Conservation (phyloP, 768 basidiomycete genomes). For the Tulasnella sp. region DNA sequence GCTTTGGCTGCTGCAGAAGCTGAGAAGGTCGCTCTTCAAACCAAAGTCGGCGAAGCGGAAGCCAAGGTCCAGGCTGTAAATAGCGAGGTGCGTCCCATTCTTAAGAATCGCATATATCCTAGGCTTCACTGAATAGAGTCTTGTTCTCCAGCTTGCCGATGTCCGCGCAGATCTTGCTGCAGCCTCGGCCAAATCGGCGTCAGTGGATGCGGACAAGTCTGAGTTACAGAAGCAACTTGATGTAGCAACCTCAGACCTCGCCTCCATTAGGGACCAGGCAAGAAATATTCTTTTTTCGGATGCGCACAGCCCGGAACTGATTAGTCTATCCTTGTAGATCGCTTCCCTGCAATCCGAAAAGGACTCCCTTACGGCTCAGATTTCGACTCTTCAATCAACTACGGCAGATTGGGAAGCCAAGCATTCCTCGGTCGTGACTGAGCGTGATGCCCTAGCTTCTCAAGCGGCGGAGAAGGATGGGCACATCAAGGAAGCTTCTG, state of each 20-base stretch:
- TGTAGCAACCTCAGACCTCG: not conserved
- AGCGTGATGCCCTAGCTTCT: not conserved
- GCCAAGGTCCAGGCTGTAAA: not conserved
- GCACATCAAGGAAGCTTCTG: not conserved
- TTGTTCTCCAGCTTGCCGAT: not conserved
- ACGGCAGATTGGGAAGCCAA: not conserved
- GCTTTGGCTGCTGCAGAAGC: not conserved
- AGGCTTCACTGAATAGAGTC: not conserved
- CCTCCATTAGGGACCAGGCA: not conserved
- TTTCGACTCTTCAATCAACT: not conserved
- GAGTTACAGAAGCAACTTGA: not conserved
- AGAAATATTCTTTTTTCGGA: not conserved
- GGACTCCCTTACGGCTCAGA: not conserved
- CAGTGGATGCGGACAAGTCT: not conserved
- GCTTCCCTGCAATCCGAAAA: not conserved
- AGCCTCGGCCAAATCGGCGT: not conserved
- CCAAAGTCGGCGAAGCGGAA: not conserved
- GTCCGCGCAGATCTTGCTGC: not conserved
- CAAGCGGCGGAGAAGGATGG: not conserved
- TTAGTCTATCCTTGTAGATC: not conserved
- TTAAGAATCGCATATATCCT: not conserved
- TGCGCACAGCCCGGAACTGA: not conserved
- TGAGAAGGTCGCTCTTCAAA: not conserved
- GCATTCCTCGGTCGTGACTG: not conserved
- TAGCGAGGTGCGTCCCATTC: not conserved